Conservation (phyloP, 176 grass and related monocot species). For the Aegilops speltoides region DNA sequence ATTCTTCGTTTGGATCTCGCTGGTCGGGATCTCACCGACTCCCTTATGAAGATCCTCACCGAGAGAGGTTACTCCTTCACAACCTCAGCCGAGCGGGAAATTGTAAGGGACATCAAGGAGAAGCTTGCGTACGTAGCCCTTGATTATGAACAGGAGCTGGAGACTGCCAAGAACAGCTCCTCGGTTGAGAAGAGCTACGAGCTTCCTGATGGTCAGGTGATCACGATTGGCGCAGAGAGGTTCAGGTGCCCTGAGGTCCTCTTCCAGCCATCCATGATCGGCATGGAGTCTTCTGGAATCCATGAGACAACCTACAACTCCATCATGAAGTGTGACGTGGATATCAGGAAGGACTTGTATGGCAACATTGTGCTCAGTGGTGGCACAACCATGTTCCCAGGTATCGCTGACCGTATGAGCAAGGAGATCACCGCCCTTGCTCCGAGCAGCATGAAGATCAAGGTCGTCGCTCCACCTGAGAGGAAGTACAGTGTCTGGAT, state of each 20-base stretch:
- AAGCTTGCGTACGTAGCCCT: slow-evolving; percentile 71
- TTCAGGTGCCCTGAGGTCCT: slow-evolving; percentile 90
- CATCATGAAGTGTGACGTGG: slow-evolving; percentile 92
- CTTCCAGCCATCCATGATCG: slow-evolving; percentile 84
- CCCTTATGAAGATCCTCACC: slow-evolving; percentile 72
- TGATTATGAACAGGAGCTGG: slow-evolving; percentile 70
- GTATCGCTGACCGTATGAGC: slow-evolving; percentile 85
- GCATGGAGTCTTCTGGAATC: slow-evolving; percentile 75
- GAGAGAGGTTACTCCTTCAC: slow-evolving; percentile 76
- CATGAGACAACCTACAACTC: slow-evolving; percentile 86
- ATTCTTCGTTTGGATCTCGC: slow-evolving; percentile 80
- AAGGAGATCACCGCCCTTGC: slow-evolving; percentile 80
- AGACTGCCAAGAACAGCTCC: slow-evolving; percentile 74
- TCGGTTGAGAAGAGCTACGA: slow-evolving; percentile 77
- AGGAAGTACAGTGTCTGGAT: slow-evolving; percentile 86
- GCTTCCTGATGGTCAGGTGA: slow-evolving; percentile 73
- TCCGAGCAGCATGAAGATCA: slow-evolving; percentile 75
- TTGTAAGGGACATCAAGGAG: slow-evolving; percentile 83
- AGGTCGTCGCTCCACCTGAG: slow-evolving; percentile 65
- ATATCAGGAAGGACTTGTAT: slow-evolving; percentile 79
- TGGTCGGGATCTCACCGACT: slow-evolving; percentile 60
- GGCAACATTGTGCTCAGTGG: slow-evolving; percentile 88
- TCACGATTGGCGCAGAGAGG: slow-evolving; percentile 71
- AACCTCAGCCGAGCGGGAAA: slow-evolving; percentile 68
- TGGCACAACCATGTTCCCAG: slow-evolving; percentile 77